Base-by-base conservation (phyloP, 1,284 basidiomycete genomes). In the Peniophora sp. region DNA sequence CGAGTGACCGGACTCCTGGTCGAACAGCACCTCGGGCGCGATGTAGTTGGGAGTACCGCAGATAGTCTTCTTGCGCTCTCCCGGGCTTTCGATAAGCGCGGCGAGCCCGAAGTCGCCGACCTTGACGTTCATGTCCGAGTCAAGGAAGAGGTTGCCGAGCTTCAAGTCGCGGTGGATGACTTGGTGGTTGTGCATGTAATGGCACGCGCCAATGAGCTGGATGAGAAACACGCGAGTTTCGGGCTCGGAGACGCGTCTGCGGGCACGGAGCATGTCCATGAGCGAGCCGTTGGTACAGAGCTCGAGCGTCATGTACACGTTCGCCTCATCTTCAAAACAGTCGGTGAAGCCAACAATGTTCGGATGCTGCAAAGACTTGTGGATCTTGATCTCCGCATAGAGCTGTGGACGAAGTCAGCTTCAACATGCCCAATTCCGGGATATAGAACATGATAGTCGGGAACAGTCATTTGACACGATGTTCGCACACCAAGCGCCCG, bases 21-120 rank as follows among this genome's bases (percentile, higher is more conserved):
- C 94, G 66, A 97, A 98, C 54, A 99, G 72, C 32, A 99, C 94
- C 65, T 99, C 96, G 0, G 96, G 97, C 0, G 97, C 97, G 58
- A 99, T 98, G 67, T 99, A 98, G 66, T 99, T 98, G 1, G 96
- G 97, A 1, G 96, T 99, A 5, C 96, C 97, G 61, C 96, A 98
- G 47, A 98, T 96, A 0, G 96, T 99, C 81, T 97, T 97, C 77
- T 98, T 97, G 59, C 96, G 74, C 67, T 99, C 97, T 1, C 95
- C 95, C 10, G 90, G 90, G 65, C 85, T 94, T 69, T 98, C 95
- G 50, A 99, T 96, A 51, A 99, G 77, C 1, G 97, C 96, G 0
- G 97, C 96, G 19, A 99, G 76, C 10, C 97, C 96, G 70, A 99
- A 97, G 71, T 99, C 96, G 22, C 94, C 96, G 22, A 99, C 92